Conservation (phyloP, 2,329 filamentous ascomycete genomes). For the Epichloe hybrida region DNA sequence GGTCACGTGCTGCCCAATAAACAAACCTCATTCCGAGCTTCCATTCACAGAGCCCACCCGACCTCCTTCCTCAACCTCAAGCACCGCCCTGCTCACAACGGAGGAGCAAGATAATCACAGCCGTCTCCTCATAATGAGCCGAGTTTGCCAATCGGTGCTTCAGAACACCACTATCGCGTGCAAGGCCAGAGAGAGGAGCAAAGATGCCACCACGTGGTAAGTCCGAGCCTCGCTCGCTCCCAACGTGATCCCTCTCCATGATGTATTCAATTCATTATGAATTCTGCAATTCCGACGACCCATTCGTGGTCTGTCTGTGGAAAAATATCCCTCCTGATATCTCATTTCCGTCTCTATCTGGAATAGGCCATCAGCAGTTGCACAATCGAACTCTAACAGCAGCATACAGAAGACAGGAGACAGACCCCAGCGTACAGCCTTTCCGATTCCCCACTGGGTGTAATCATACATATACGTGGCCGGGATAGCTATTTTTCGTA, state of each 20-base stretch:
- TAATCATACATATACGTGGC: constrained; percentile 5
- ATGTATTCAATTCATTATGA: constrained; percentile 27
- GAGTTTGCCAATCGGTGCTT: too few species aligned
- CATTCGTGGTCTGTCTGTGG: constrained; percentile 15
- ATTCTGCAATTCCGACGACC: constrained; percentile 37
- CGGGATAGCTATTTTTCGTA: constrained; percentile 35
- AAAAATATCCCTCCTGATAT: constrained; percentile 13
- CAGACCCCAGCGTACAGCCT: background rate
- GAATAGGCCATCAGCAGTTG: background rate
- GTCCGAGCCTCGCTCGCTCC: background rate
- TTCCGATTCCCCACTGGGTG: background rate
- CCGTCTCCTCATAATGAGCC: too few species aligned
- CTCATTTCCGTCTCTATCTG: too few species aligned
- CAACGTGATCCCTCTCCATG: constrained; percentile 10
- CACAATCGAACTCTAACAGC: background rate
- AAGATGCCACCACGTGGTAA: background rate
- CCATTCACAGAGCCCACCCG: background rate
- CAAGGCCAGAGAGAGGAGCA: background rate
- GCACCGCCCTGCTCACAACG: too few species aligned
- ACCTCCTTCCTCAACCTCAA: background rate
- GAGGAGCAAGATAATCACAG: too few species aligned
- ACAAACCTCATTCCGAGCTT: background rate
- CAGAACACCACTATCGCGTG: background rate
- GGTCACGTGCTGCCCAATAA: background rate
- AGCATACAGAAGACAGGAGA: too few species aligned